Evolutionary conservation across 2,329 filamentous ascomycete genomes (phyloP).

Genomic region (Cryphonectria radicalis): DNA sequence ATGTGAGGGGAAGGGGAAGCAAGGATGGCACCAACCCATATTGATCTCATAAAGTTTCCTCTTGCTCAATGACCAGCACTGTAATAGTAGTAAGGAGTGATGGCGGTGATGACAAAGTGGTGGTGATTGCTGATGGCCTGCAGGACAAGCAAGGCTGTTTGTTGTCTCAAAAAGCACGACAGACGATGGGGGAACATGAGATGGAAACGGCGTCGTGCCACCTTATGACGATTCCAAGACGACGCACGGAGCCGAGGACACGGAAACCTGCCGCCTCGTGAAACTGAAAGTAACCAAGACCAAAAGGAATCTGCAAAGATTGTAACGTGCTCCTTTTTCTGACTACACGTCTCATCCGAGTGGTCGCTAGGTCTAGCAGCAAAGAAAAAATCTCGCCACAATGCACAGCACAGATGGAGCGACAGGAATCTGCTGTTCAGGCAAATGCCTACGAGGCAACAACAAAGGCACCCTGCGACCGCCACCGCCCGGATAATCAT

Average conservation of each 20-base stretch:
- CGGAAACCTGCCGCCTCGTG: neutral
- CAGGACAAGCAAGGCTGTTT: neutral
- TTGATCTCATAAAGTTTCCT: neutral
- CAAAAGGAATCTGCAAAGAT: neutral
- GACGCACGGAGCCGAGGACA: neutral
- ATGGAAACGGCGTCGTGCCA: slow-evolving; percentile 8
- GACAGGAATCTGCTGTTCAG: neutral
- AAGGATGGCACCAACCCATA: slow-evolving; percentile 7
- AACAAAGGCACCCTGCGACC: neutral
- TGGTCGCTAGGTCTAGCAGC: neutral
- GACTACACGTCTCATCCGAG: neutral
- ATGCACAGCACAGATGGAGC: slow-evolving; percentile 2
- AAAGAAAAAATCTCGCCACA: neutral
- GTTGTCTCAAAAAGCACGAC: neutral
- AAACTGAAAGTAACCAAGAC: neutral
- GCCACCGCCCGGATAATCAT: neutral
- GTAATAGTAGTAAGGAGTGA: neutral
- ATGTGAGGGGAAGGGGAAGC: neutral
- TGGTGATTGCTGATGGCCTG: neutral
- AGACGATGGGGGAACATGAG: neutral
- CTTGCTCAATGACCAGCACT: neutral
- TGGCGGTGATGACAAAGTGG: neutral
- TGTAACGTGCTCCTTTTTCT: neutral
- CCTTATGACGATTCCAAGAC: slow-evolving; percentile 5
- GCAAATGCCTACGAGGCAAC: neutral